Base-by-base conservation (phyloP, 2,329 filamentous ascomycete genomes). In the Coniella vitis region DNA sequence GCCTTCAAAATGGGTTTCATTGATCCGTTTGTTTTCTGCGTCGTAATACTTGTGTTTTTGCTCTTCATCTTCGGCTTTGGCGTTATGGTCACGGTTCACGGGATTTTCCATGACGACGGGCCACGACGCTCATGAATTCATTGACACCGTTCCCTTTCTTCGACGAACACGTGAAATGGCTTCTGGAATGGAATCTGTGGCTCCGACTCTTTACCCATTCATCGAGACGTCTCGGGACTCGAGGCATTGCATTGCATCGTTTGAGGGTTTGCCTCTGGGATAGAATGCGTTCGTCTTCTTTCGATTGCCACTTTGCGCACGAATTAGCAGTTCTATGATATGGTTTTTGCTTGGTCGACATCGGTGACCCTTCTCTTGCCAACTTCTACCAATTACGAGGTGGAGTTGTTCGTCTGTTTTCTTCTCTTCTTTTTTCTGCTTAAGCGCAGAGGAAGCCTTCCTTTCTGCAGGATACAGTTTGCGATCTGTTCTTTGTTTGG, bases 101-200 rank as follows among this genome's bases (percentile, higher is more conserved):
- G 21, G 43, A 43, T 48, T 29, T 40, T 41, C 40, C 43, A 53
- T 53, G 40, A 52, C 44, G 48, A 53, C 51, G 40, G 37, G 43
- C 45, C 47, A 53, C 48, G 51, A 53, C 48, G 47, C 47, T 47
- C 43, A 53, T 38, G 51, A 53, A 48, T 34, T 40, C 43, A 47
- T 40, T 37, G 51, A 47, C 48, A 51, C 51, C 44, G 25, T 29
- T 29, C 35, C 37, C 19, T 42, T 47, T 45, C 32, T 45, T 53
- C 48, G 45, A 48, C 12, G 36, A 37, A 31, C 5, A 29, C 5
- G 32, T 31, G 43, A 4, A 42, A 44, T 38, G 44, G 19, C 36
- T 44, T 29, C 25, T 48, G 39, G 40, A 44, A 45, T 40, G 22
- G 19, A 41, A n/a, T 36, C 45, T 22, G n/a, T 42, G 25, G 25